phyloP scores from a whole-genome alignment of 2,329 filamentous ascomycete genomes.

The Stachybotrys elegans region DNA sequence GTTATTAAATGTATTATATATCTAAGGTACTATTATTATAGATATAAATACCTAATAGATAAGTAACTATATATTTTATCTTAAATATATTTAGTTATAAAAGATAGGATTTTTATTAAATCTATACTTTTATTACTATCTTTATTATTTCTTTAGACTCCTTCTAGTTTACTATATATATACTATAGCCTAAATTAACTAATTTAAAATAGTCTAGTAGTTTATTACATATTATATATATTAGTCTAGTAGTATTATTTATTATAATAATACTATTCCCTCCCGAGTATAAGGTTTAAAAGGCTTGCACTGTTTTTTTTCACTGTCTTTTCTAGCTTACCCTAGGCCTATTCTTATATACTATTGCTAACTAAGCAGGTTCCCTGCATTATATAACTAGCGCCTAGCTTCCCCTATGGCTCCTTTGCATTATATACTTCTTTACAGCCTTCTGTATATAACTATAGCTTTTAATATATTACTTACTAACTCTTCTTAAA shows the following conservation, averaged over 20 bases:
- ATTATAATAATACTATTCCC: too few species aligned
- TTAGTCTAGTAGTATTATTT: neutral
- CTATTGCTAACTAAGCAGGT: too few species aligned
- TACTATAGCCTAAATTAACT: neutral
- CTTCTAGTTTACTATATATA: neutral
- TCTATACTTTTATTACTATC: neutral
- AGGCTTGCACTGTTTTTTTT: too few species aligned
- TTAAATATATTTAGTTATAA: neutral
- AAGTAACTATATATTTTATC: neutral
- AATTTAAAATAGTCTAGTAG: neutral
- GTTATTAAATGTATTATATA: neutral
- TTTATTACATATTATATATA: neutral
- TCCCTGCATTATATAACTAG: too few species aligned
- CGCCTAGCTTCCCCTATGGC: too few species aligned
- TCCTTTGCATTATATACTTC: too few species aligned
- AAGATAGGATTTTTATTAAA: neutral
- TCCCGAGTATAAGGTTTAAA: too few species aligned
- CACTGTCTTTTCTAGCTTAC: too few species aligned
- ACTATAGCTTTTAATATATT: too few species aligned
- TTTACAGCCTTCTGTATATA: too few species aligned
- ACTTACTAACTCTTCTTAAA: too few species aligned
- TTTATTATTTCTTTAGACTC: neutral
- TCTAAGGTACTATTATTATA: neutral
- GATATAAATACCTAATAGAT: neutral
- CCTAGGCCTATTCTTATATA: too few species aligned